phyloP scores from a whole-genome alignment of 345 rosid genomes.

The Populus nigra region DNA sequence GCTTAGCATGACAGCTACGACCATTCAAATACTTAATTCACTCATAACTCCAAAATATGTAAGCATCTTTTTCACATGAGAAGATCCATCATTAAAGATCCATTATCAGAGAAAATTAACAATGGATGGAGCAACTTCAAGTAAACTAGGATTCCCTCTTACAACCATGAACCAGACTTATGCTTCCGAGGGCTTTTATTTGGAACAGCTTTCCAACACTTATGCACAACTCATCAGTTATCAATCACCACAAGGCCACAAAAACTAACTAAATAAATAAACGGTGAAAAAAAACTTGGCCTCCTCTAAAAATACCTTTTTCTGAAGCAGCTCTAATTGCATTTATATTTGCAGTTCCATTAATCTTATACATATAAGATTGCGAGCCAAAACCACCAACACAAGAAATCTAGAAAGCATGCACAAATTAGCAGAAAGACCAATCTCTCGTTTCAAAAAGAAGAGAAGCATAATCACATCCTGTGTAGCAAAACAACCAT shows the following conservation, averaged over 20 bases:
- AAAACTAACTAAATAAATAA: background rate
- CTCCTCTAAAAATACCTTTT: constrained; percentile 45
- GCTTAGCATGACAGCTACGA: background rate
- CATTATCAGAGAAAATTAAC: background rate
- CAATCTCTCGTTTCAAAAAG: constrained; percentile 3
- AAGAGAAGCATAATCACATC: too few species aligned
- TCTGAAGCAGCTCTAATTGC: constrained; percentile 92
- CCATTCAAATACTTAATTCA: background rate
- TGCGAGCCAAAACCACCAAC: constrained; percentile 96
- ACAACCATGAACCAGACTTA: too few species aligned
- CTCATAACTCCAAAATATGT: background rate
- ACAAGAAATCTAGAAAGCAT: constrained; percentile 68
- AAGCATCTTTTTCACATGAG: background rate
- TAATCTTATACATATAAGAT: constrained; percentile 89
- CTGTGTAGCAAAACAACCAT: too few species aligned
- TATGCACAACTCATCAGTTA: background rate
- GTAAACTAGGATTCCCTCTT: background rate
- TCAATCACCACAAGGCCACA: background rate
- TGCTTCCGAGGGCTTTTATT: background rate
- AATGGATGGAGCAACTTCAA: background rate
- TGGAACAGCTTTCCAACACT: background rate
- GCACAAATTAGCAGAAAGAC: constrained; percentile 16
- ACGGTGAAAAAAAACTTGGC: background rate
- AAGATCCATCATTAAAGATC: background rate
- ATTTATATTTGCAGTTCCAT: constrained; percentile 92